phyloP scores from a whole-genome alignment of 768 basidiomycete genomes.

The Termitomyces sp. region DNA sequence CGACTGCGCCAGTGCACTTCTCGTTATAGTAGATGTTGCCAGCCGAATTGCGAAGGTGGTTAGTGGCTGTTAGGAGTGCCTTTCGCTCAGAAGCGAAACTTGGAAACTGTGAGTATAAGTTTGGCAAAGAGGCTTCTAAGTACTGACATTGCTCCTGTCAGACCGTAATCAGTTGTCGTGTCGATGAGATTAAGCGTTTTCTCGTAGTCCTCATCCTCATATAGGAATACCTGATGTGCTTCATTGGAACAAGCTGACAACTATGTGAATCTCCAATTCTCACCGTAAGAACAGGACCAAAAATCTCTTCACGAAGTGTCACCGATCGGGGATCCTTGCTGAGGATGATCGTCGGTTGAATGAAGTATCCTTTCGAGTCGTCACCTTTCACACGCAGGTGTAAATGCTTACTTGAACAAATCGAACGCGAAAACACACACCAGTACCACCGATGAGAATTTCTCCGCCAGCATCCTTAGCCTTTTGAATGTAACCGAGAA shows the following conservation, averaged over 20 bases:
- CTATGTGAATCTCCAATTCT: constrained; percentile 10
- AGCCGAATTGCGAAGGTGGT: constrained; percentile 82
- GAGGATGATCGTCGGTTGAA: constrained; percentile 91
- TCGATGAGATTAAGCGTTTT: constrained; percentile 85
- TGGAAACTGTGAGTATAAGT: constrained; percentile 3
- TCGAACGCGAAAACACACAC: constrained; percentile 26
- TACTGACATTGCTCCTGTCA: constrained; percentile 91
- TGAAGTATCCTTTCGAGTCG: constrained; percentile 87
- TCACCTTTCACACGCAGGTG: constrained; percentile 43
- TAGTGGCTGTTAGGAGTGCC: constrained; percentile 74
- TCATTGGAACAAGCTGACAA: neutral
- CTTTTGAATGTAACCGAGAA: constrained; percentile 74
- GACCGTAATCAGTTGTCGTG: constrained; percentile 77
- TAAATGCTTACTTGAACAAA: neutral
- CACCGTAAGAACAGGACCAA: constrained; percentile 93
- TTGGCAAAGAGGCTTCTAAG: neutral
- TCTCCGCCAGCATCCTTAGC: constrained; percentile 90
- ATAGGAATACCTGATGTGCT: constrained; percentile 67
- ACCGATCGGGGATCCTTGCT: constrained; percentile 86
- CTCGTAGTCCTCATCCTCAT: constrained; percentile 82
- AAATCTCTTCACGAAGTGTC: constrained; percentile 94
- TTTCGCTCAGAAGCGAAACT: constrained; percentile 83
- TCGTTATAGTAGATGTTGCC: constrained; percentile 99
- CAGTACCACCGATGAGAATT: constrained; percentile 78
- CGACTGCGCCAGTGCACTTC: constrained; percentile 96